Evolutionary conservation across 768 basidiomycete genomes (phyloP), one percentile per base, ranked within the genome.

Genomic region (Leccinum boreale): DNA sequence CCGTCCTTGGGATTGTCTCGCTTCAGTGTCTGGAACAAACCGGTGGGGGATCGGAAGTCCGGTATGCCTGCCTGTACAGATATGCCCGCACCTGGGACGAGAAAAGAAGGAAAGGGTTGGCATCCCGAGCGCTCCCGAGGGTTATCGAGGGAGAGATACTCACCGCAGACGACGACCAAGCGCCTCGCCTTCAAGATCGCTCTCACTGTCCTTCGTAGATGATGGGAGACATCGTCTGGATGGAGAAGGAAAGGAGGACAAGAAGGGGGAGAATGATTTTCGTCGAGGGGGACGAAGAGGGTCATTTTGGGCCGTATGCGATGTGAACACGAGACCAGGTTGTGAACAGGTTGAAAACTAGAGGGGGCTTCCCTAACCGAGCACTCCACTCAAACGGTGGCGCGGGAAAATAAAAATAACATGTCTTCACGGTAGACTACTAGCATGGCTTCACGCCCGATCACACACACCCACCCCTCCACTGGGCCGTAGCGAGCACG

Each of bases 1-100:
- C 77, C 75, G 62, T 89, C 86, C 57, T 83, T 83, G 0, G 89
- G 87, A 70, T 94, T 88, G 65, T 89, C 88, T 63, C 85, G 80
- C 69, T 89, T 92, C 61, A 92, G 73, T 19, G 82, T 80, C 65
- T 87, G 84, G 69, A 94, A 95, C 26, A 94, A 75, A 28, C 92
- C 92, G 55, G 86, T 85, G 15, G 85, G 71, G 11, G 91, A 93
- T 63, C 93, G 78, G 70, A 96, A 95, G 73, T 94, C 94, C 31
- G 94, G 93, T 47, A 95, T 94, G 15, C 91, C 90, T 49, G 91
- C 89, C 39, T 85, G 82, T 11, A 92, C 90, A 58, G 91, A 93
- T 56, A 94, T 90, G 48, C 93, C 93, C 59, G 93, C 93, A 60
- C 92, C 93, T 92, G 53, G 44, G 50, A 29, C 19, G 56, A 53